Conservation (phyloP, 192 early-diverging fungal species). For the Dispira simplex region DNA sequence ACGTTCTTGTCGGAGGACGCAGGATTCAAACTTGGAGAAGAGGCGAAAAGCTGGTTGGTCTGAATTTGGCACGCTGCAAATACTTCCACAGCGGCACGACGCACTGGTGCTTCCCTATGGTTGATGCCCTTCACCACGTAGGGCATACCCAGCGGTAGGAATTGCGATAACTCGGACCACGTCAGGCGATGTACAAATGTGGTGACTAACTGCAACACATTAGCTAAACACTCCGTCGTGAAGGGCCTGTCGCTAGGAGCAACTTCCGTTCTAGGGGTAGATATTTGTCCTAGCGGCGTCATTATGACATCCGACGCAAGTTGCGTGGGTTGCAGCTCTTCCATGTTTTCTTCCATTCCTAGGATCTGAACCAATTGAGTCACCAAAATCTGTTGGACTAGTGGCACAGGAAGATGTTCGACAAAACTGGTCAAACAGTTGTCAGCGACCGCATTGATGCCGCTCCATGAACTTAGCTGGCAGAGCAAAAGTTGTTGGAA, state of each 20-base stretch:
- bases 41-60: neutral
- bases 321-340: neutral
- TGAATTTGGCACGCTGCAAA: conserved; percentile 3
- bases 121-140: conserved; percentile 4
- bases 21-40: neutral
- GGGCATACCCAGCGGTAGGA: neutral
- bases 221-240: neutral
- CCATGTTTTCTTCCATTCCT: neutral
- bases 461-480: neutral
- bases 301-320: neutral
- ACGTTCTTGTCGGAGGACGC: neutral
- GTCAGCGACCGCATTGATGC: neutral
- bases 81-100: neutral
- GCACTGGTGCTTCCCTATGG: neutral
- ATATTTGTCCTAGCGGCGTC: neutral
- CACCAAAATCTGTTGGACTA: neutral
- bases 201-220: neutral
- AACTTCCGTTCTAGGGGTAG: no score
- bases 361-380: neutral
- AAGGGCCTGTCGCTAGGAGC: no score
- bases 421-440: neutral
- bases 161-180: neutral
- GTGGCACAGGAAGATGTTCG: neutral
- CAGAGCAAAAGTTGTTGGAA: neutral
- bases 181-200: neutral